Conservation (phyloP, 805 yeast species). For the Yarrowia porcina region DNA sequence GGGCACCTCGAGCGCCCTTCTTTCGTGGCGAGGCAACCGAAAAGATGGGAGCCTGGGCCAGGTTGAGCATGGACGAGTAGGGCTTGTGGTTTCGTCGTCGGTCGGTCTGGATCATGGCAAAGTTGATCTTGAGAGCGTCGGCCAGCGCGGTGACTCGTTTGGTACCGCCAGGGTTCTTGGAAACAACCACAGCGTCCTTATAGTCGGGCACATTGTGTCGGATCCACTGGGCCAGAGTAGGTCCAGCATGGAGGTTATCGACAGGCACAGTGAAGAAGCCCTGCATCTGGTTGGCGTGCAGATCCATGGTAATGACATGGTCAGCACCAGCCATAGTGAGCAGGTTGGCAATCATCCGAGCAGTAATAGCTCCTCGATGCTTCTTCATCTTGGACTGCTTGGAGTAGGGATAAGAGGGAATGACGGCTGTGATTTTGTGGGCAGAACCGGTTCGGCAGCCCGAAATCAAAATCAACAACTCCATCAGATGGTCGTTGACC, state of each 20-base stretch:
- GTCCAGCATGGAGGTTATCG: constrained; percentile 94
- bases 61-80: constrained; percentile 21
- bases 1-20: constrained; percentile 19
- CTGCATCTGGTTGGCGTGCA: constrained; percentile 97
- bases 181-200: constrained; percentile 80
- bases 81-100: constrained; percentile 49
- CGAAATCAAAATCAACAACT: constrained; percentile 81
- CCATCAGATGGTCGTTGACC: constrained; percentile 93
- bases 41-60: constrained; percentile 22
- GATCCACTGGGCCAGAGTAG: constrained; percentile 94
- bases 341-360: constrained; percentile 92
- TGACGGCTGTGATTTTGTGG: constrained; percentile 92
- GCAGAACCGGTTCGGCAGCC: constrained; percentile 99
- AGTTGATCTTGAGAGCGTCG: constrained; percentile 91
- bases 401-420: constrained; percentile 97
- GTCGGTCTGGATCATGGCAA: constrained; percentile 99
- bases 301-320: constrained; percentile 96
- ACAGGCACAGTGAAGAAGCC: constrained; percentile 97
- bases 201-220: constrained; percentile 83
- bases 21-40: constrained; percentile 21
- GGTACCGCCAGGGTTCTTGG: constrained; percentile 99
- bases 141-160: constrained; percentile 97
- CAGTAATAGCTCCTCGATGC: constrained; percentile 98
- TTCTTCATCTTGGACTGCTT: constrained; percentile 98
- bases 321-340: constrained; percentile 98